These are phyloP conservation scores for Kwoniella newhampshirensis DNA, from an alignment of 768 basidiomycete species.

Conservation along the genomic window DNA sequence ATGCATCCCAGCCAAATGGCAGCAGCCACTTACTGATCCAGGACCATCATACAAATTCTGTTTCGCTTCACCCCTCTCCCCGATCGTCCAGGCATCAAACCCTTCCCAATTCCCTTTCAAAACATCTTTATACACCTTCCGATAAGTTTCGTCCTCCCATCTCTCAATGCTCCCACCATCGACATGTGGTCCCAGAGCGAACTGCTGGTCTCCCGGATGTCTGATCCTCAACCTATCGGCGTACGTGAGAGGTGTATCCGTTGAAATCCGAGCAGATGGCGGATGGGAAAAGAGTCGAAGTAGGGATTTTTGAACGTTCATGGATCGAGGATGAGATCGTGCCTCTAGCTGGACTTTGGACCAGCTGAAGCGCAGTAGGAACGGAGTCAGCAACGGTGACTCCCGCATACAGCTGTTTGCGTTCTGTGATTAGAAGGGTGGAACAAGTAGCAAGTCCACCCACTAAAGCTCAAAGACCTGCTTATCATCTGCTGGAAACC, in stretches of 20 bases:
- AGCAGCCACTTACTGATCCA: slow-evolving; percentile 23
- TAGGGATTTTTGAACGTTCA: slow-evolving; percentile 63
- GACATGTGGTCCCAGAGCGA: slow-evolving; percentile 66
- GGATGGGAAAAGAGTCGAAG: slow-evolving; percentile 62
- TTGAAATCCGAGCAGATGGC: slow-evolving; percentile 55
- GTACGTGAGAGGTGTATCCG: slow-evolving; percentile 68
- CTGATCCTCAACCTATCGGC: slow-evolving; percentile 74
- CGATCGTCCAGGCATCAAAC: slow-evolving; percentile 41
- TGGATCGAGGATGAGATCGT: slow-evolving; percentile 64
- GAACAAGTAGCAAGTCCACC: no score
- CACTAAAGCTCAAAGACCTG: slow-evolving; percentile 72
- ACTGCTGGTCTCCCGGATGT: slow-evolving; percentile 67
- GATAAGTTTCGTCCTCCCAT: slow-evolving; percentile 48
- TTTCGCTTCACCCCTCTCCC: slow-evolving; percentile 14
- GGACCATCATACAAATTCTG: slow-evolving; percentile 63
- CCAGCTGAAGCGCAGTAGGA: slow-evolving; percentile 54
- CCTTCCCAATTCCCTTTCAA: slow-evolving; percentile 42
- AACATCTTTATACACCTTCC: slow-evolving; percentile 62
- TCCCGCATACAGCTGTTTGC: no score
- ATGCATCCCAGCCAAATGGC: neutral
- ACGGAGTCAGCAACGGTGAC: no score
- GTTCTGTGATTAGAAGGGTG: no score
- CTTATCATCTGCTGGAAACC: slow-evolving; percentile 66
- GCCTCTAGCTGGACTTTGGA: slow-evolving; percentile 65
- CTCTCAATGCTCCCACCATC: slow-evolving; percentile 75